phyloP scores from a whole-genome alignment of 495 filamentous ascomycete species.

The Xylaria intraflava region DNA sequence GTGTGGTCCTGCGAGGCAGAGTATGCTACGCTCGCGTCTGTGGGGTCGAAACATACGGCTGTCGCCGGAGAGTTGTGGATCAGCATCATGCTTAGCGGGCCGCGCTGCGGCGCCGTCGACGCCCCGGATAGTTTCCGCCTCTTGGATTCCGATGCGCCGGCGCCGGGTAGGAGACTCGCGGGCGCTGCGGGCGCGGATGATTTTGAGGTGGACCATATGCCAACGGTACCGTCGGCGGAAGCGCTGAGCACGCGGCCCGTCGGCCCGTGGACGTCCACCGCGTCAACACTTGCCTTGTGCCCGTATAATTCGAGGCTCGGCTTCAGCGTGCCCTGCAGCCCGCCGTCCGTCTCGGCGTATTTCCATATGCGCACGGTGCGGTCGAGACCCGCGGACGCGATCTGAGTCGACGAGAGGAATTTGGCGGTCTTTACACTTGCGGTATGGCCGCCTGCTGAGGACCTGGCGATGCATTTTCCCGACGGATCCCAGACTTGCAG shows the following conservation, averaged over 20 bases:
- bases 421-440: slow-evolving; percentile 71
- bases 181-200: slow-evolving; percentile 64
- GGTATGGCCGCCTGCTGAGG: slow-evolving; percentile 63
- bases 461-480: slow-evolving; percentile 67
- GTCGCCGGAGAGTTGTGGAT: slow-evolving; percentile 68
- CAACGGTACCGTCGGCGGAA: slow-evolving; percentile 70
- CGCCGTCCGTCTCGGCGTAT: slow-evolving; percentile 60
- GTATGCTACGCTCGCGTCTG: slow-evolving; percentile 83
- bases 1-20: slow-evolving; percentile 84
- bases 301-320: slow-evolving; percentile 81
- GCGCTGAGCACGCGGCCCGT: slow-evolving; percentile 76
- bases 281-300: slow-evolving; percentile 68
- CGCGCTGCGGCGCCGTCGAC: slow-evolving; percentile 62
- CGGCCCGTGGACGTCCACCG: slow-evolving; percentile 66
- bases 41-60: slow-evolving; percentile 72
- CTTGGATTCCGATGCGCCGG: slow-evolving; percentile 55
- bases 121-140: slow-evolving; percentile 60
- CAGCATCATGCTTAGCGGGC: slow-evolving; percentile 65
- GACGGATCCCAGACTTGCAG: slow-evolving; percentile 84
- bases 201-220: slow-evolving; percentile 77
- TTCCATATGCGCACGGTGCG: slow-evolving; percentile 82
- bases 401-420: slow-evolving; percentile 66
- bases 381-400: slow-evolving; percentile 78
- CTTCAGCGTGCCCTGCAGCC: slow-evolving; percentile 54
- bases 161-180: slow-evolving; percentile 55